phyloP scores from a whole-genome alignment of 169 alveolate genomes.

The Babesia ovis region DNA sequence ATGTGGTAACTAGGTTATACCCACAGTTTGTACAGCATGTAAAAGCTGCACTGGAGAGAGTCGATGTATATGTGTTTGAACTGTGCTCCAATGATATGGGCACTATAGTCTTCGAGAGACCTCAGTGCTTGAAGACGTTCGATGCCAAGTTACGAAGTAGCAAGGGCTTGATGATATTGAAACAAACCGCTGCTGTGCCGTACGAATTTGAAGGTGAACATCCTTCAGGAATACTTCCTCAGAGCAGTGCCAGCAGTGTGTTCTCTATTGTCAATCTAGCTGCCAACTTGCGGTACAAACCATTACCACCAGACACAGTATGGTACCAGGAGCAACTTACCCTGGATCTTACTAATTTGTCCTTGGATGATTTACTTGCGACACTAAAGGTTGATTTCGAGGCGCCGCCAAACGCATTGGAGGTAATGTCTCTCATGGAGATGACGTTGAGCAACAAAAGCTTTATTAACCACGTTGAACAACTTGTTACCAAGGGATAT shows the following conservation, averaged over 20 bases:
- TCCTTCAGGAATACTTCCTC: neutral
- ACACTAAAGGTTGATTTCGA: constrained; percentile 34
- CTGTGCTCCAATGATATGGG: constrained; percentile 1
- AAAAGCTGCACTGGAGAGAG: constrained; percentile 26
- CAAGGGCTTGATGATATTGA: constrained; percentile 33
- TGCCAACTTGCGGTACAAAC: constrained; percentile 35
- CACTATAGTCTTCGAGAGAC: constrained; percentile 19
- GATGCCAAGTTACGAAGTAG: constrained; percentile 36
- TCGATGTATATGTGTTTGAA: constrained; percentile 22
- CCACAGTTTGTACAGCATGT: constrained; percentile 43
- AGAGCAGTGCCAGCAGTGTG: constrained; percentile 40
- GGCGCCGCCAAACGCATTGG: constrained; percentile 60
- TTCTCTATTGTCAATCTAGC: constrained; percentile 49
- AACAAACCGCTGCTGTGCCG: constrained; percentile 38
- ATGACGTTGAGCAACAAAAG: constrained; percentile 65
- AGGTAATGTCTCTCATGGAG: constrained; percentile 60
- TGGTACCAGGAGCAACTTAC: constrained; percentile 50
- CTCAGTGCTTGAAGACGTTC: constrained; percentile 38
- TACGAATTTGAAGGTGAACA: constrained; percentile 38
- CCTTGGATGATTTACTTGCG: constrained; percentile 55
- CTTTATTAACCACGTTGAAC: constrained; percentile 67
- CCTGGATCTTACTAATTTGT: constrained; percentile 39
- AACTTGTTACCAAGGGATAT: constrained; percentile 66
- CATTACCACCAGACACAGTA: constrained; percentile 14
- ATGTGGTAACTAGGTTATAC: constrained; percentile 34